A percentile compares a stretch with the other conserved stretches of the same genome.
phyloP scores from a whole-genome alignment of 2,329 filamentous ascomycete species.

The Tolypocladium tundrense region DNA sequence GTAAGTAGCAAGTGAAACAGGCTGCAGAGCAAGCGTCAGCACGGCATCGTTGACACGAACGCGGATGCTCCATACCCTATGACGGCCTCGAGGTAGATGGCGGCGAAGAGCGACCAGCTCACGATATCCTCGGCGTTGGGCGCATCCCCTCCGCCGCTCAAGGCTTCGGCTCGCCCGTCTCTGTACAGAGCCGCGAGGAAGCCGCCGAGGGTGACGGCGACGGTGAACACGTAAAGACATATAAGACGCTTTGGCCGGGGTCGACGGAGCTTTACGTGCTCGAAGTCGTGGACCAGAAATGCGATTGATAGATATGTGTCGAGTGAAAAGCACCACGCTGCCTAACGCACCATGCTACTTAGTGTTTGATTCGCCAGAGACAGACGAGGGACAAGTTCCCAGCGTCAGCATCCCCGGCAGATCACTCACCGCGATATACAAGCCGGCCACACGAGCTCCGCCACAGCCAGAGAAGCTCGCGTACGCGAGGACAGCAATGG shows the following conservation, averaged over 20 bases:
- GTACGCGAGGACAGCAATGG: neutral
- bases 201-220: neutral
- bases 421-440: neutral
- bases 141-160: neutral
- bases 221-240: neutral
- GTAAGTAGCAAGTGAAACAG: neutral
- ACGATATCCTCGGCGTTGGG: neutral
- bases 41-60: neutral
- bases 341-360: neutral
- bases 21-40: neutral
- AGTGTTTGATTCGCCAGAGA: too few relatives aligned
- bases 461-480: neutral
- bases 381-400: too few relatives aligned
- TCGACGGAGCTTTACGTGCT: neutral
- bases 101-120: neutral
- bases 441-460: neutral
- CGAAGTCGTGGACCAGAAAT: neutral
- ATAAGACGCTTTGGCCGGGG: neutral
- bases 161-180: too few relatives aligned
- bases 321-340: neutral
- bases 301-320: neutral
- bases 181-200: neutral
- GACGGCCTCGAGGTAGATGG: neutral
- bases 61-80: neutral
- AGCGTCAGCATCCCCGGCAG: too few relatives aligned